Evolutionary conservation across 306 rosid species (phyloP), one percentile per base, ranked within the genome.

Genomic region (Cicer cuneatum): DNA sequence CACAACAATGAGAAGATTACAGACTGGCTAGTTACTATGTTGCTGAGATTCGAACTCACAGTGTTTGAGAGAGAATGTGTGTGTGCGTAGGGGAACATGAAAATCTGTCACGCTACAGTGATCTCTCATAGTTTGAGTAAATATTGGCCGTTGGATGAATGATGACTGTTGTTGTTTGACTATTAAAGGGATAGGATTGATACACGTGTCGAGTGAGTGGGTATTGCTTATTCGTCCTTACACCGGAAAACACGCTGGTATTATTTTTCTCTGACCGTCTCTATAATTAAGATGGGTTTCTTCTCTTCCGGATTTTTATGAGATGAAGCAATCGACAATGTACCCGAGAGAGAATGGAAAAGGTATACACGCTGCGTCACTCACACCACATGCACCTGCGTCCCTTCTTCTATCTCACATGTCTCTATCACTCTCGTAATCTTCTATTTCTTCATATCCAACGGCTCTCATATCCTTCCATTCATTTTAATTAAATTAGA

Each of bases 171-270:
- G 51, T 33, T 46, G 37, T 61, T 43, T 59, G 69, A 74, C 70
- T 49, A 82, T 87, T 1, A 3, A 3, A 80, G 65, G 96, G 87
- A 7, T 7, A 1, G 0, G 1, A 0, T 38, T 4, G 0, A 0
- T 53, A 90, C 96, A 88, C 91, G 88, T 88, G 93, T 80, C 78
- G 18, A 1, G 1, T 8, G 42, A 39, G 48, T 73, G 64, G 84
- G 83, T 85, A 85, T 90, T 83, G 75, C 84, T 83, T 85, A 84
- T 74, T 85, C 89, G 89, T 90, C 89, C 88, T 86, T 71, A 14
- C 83, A 85, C 87, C 98, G 89, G 76, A 86, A 90, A 90, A 87
- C 90, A 90, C 95, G 98, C 85, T 78, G 7, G 75, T 58, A 74
- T 90, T 73, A n/a, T 48, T 12, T 6, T 83, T 78, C 65, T 81